Conservation (phyloP, 2,329 filamentous ascomycete genomes). For the Raffaelea arxii region DNA sequence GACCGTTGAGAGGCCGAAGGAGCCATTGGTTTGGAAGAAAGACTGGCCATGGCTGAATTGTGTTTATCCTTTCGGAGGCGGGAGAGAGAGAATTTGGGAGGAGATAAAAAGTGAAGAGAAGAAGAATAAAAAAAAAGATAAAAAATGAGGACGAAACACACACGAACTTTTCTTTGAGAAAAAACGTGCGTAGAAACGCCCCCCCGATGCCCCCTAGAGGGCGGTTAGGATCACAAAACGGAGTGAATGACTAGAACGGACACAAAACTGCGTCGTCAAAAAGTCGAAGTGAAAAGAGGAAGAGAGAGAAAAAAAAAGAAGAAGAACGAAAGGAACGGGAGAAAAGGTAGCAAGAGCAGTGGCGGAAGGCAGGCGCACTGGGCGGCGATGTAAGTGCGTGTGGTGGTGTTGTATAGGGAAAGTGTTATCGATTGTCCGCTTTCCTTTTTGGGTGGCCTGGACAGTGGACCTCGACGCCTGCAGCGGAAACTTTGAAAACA, state of each 20-base stretch:
- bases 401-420: not conserved
- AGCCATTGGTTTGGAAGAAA: constrained; percentile 20
- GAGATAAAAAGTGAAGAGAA: not conserved
- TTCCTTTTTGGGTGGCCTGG: not conserved
- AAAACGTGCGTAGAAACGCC: not conserved
- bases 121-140: not conserved
- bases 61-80: not conserved
- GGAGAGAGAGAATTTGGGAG: not conserved
- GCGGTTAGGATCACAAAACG: too few species aligned
- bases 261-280: too few species aligned
- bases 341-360: not conserved
- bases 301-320: not conserved
- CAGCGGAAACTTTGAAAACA: too few species aligned
- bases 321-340: not conserved
- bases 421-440: not conserved
- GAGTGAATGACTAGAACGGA: not conserved
- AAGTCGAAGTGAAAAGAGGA: not conserved
- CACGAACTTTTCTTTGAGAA: not conserved
- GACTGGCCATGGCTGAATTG: constrained; percentile 19
- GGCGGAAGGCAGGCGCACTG: not conserved
- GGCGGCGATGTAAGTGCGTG: not conserved
- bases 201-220: too few species aligned
- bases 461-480: too few species aligned
- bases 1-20: constrained; percentile 34
- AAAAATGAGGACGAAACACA: not conserved